A percentile compares a stretch with the other conserved stretches of the same genome.
These are phyloP conservation scores for Yamadazyma diddensiae DNA, from an alignment of 1,139 yeast species.

Conservation along the genomic window DNA sequence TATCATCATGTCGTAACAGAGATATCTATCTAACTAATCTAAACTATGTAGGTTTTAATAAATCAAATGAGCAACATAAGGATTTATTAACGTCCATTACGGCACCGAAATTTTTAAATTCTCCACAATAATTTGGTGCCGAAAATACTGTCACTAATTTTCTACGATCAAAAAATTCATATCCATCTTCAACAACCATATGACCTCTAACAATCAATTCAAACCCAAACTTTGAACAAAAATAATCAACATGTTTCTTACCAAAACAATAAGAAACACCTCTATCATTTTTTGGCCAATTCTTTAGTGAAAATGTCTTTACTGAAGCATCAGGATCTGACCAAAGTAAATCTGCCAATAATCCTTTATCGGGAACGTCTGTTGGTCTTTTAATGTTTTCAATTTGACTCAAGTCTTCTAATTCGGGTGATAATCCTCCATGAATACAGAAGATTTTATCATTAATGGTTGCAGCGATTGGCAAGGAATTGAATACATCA, in stretches of 20 bases:
- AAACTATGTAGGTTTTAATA: slow-evolving; percentile 58
- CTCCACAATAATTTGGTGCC: slow-evolving; percentile 92
- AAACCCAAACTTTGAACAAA: slow-evolving; percentile 67
- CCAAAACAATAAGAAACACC: slow-evolving; percentile 87
- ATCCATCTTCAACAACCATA: slow-evolving; percentile 93
- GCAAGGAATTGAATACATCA: slow-evolving; percentile 82
- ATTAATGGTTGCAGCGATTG: slow-evolving; percentile 83
- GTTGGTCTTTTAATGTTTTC: slow-evolving; percentile 76
- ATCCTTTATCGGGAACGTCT: slow-evolving; percentile 81
- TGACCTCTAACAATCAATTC: slow-evolving; percentile 84
- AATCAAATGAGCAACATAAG: slow-evolving; percentile 78
- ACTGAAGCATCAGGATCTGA: slow-evolving; percentile 77
- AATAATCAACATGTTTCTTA: slow-evolving; percentile 66
- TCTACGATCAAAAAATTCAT: slow-evolving; percentile 77
- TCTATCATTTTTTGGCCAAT: slow-evolving; percentile 82
- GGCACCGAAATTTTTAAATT: slow-evolving; percentile 88
- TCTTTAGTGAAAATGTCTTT: slow-evolving; percentile 35
- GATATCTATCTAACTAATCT: slow-evolving; percentile 1
- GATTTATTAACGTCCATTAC: slow-evolving; percentile 80
- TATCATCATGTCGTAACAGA: slow-evolving; percentile 7
- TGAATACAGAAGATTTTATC: slow-evolving; percentile 86
- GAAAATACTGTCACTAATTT: slow-evolving; percentile 79
- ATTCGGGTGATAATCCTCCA: slow-evolving; percentile 83
- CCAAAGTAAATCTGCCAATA: slow-evolving; percentile 81
- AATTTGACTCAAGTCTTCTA: slow-evolving; percentile 63